Base-by-base conservation (phyloP, 768 basidiomycete species). In the Vararia minispora region DNA sequence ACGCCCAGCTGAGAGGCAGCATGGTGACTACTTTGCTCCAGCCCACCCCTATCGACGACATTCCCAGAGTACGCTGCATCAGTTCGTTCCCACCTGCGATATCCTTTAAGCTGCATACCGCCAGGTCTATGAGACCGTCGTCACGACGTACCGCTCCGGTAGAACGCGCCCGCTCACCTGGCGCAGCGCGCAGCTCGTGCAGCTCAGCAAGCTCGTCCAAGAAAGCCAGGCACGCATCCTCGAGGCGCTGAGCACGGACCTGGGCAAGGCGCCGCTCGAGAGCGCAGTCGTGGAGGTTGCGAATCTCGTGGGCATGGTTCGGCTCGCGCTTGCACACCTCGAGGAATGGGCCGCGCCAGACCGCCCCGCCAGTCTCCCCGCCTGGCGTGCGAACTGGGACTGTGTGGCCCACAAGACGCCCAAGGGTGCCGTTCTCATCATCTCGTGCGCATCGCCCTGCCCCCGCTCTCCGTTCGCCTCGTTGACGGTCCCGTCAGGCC, bases 401-500 rank as follows among this genome's bases (percentile, higher is more conserved):
- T 32, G 47, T 3, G 50, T 36, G 24, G 32, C 51, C 14, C 40
- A 46, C 30, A 47, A 43, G 30, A 38, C 39, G n/a, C 52, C 55
- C 3, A 53, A 51, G 39, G 55, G 55, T 20, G 45, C 44, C 17
- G 50, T 37, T 5, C 39, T 52, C 9, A 49, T 54, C 26, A 51
- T 52, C 28, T 22, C 40, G 44, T 48, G 30, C 27, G 47, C 37
- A 22, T n/a, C n/a, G n/a, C n/a, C n/a, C n/a, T n/a, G 39, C 16
- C 10, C 9, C 9, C 9, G 11, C 32, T 10, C 9, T 33, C 32
- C 9, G 12, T 25, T 9, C 16, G 5, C 13, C 14, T 0, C 3
- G 17, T 1, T 18, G 31, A 30, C 26, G 24, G 20, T 22, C 37
- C 32, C 30, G 25, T 23, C 35, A 79, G 76, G 13, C 76, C 76